Conservation (phyloP, 495 filamentous ascomycete species). For the Trichoderma orchidacearum region DNA sequence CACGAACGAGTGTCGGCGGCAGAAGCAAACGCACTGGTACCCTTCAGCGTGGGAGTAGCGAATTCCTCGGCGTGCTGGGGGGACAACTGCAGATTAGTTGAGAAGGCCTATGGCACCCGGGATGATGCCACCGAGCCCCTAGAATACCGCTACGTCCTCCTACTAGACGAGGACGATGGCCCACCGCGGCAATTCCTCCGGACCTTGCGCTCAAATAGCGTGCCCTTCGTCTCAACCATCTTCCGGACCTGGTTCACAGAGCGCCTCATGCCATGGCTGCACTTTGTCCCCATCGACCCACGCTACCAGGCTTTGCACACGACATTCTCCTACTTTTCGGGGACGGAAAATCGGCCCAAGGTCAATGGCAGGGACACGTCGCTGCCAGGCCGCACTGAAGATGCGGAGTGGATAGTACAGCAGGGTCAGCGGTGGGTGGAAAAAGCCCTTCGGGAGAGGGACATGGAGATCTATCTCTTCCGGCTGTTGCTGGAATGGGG, state of each 20-base stretch:
- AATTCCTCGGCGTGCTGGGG: constrained; percentile 32
- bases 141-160: constrained; percentile 38
- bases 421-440: constrained; percentile 51
- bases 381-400: constrained; percentile 15
- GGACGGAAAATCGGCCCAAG: constrained; percentile 20
- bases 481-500: constrained; percentile 66
- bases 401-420: constrained; percentile 48
- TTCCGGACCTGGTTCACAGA: constrained; percentile 68
- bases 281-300: constrained; percentile 66
- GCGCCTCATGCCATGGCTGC: constrained; percentile 56
- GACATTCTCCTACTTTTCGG: constrained; percentile 50
- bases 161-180: constrained; percentile 57
- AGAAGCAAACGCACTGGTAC: constrained; percentile 21
- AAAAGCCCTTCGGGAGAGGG: constrained; percentile 56
- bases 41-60: constrained; percentile 30
- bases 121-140: constrained; percentile 14
- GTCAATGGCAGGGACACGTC: constrained; percentile 33
- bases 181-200: constrained; percentile 52
- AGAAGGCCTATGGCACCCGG: constrained; percentile 40
- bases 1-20: constrained; percentile 17
- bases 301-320: constrained; percentile 51
- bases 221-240: constrained; percentile 50
- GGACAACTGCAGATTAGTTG: constrained; percentile 36
- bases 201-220: constrained; percentile 45
- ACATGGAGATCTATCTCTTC: constrained; percentile 78